Evolutionary conservation across 1,284 basidiomycete species (phyloP), one percentile per base, ranked within the genome.

Genomic region (Ustilago trichophora): DNA sequence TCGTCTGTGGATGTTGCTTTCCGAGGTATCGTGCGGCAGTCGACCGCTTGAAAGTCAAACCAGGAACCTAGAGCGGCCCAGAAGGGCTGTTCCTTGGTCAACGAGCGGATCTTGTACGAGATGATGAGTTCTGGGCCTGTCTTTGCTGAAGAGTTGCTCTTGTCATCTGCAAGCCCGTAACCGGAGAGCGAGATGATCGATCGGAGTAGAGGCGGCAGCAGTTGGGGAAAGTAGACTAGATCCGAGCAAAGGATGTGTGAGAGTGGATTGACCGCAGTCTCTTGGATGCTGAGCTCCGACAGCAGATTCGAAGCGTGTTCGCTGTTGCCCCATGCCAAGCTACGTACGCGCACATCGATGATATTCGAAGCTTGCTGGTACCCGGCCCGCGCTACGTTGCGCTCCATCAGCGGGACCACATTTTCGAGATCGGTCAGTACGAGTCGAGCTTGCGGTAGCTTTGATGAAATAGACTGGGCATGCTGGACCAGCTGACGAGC

Each of bases 41-140:
- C 47, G 4, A 91, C 87, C 2, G 89, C 88, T 36, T 82, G 77
- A 62, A 89, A 90, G 8, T 84, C 79, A 82, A 92, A 93, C 91
- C 90, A 93, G 1, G 89, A 81, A 15, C 91, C 90, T 66, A 93
- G 90, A 0, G 88, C 88, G 10, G 85, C 84, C 91, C 91, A 93
- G 80, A 93, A 93, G 0, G 88, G 84, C 1, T 87, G 84, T 77
- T 93, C 91, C 73, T 91, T 91, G 2, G 85, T 67, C 33, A 91
- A 83, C 59, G 89, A 91, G 29, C 91, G 88, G 35, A 91, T 84
- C 82, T 89, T 91, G 85, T 92, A 84, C 0, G 84, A 68, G 16
- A 81, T 69, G 27, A 80, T 54, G 19, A 81, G 72, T 37, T 73
- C 55, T 4, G 68, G 71, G 7, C 53, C 56, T 4, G 31, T 4